Evolutionary conservation across 139 green algal species (phyloP).

Genomic region (Closterium sp.): DNA sequence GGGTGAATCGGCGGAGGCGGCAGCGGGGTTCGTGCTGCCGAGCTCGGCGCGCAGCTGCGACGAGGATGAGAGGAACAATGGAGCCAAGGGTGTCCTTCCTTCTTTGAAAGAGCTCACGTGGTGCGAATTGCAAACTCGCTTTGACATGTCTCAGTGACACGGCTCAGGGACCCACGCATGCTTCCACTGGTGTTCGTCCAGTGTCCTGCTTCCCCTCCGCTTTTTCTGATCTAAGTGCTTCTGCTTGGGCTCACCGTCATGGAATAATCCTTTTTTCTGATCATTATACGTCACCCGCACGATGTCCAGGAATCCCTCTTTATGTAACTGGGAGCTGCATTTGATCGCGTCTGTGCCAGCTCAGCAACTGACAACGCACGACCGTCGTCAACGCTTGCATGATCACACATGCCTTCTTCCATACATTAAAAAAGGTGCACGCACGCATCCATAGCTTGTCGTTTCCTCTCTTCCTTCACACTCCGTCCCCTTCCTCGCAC

Average conservation of each 20-base stretch:
- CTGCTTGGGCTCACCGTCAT: not conserved
- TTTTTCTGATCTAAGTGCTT: not conserved
- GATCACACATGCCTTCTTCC: not conserved
- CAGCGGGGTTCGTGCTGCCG: not conserved
- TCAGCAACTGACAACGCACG: not conserved
- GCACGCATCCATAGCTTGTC: not conserved
- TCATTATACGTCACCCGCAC: not conserved
- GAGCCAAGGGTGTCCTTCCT: not conserved
- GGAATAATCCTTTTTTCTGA: not conserved
- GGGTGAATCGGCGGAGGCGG: not conserved
- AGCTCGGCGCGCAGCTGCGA: not conserved
- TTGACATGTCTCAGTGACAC: not conserved
- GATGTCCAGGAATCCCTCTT: not conserved
- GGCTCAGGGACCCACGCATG: not conserved
- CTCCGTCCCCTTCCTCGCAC: not conserved
- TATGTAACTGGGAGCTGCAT: not conserved
- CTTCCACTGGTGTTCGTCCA: not conserved
- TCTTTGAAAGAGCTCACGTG: not conserved
- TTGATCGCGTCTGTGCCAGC: not conserved
- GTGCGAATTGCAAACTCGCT: not conserved
- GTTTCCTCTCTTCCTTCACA: not conserved
- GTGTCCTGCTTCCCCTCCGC: not conserved
- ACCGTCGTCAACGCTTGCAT: not conserved
- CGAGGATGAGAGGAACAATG: not conserved
- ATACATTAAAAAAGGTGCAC: not conserved